Percentiles rank a stretch among this genome's conserved stretches.
phyloP scores from a whole-genome alignment of 805 yeast genomes.

The Starmerella sirachaensis region DNA sequence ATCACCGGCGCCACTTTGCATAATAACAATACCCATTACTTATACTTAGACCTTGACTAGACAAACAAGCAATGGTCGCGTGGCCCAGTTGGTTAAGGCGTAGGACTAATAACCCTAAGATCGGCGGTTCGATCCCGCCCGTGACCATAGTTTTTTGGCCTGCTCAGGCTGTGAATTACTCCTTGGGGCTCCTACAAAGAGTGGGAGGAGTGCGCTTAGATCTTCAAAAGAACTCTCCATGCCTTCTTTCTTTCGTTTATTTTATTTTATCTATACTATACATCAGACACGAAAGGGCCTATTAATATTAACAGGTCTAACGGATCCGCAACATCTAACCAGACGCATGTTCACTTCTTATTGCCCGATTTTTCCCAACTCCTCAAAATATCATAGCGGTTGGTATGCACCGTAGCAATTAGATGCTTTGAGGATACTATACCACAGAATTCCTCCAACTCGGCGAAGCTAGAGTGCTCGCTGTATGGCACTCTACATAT shows the following conservation, averaged over 20 bases:
- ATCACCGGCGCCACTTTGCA: too few species aligned
- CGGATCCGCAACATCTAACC: too few species aligned
- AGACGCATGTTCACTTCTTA: too few species aligned
- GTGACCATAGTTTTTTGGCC: conserved; percentile 25
- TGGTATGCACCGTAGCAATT: conserved; percentile 61
- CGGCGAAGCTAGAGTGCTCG: conserved; percentile 86
- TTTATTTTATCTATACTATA: neutral
- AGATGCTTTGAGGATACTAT: conserved; percentile 40
- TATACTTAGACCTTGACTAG: too few species aligned
- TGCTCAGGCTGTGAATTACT: too few species aligned
- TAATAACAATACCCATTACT: too few species aligned
- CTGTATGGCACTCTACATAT: conserved; percentile 71
- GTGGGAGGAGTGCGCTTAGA: too few species aligned
- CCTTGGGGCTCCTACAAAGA: too few species aligned
- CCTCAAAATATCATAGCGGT: conserved; percentile 16
- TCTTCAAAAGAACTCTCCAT: too few species aligned
- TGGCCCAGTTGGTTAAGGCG: conserved; percentile 53
- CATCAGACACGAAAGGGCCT: too few species aligned
- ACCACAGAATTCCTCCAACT: conserved; percentile 54
- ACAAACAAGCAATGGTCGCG: conserved; percentile 34
- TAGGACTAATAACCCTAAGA: conserved; percentile 46
- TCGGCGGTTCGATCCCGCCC: conserved; percentile 38
- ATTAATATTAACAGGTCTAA: too few species aligned
- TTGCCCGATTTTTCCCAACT: conserved; percentile 21
- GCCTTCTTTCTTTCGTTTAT: neutral